Percentiles rank a stretch among this genome's conserved stretches.
phyloP scores from a whole-genome alignment of 108 stramenopile species.

The Nitzschia inconspicua region DNA sequence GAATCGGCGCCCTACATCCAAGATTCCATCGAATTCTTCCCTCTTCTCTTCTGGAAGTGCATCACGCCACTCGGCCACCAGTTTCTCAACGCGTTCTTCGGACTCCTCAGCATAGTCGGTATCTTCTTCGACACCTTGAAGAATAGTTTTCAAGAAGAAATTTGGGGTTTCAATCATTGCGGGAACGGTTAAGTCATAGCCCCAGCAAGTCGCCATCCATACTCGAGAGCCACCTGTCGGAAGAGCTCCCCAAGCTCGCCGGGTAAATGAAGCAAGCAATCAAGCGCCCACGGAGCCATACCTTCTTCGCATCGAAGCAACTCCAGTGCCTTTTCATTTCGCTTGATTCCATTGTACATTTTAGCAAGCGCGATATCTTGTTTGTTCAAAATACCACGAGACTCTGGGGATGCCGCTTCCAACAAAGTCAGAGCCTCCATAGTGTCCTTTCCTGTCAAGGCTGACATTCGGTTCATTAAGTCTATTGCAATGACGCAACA shows the following conservation, averaged over 20 bases:
- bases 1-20: conserved; percentile 15
- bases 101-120: background rate
- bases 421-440: conserved; percentile 8
- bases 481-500: no score
- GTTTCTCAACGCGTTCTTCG: conserved; percentile 1
- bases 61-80: conserved; percentile 11
- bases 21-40: conserved; percentile 22
- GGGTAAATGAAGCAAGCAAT: conserved; percentile 8
- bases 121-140: conserved; percentile 12
- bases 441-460: conserved; percentile 5
- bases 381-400: conserved; percentile 3
- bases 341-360: conserved; percentile 3
- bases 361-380: conserved; percentile 6
- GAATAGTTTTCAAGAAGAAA: conserved; percentile 20
- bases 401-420: conserved; percentile 10
- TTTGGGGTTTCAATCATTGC: conserved; percentile 22
- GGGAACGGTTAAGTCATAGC: conserved; percentile 15
- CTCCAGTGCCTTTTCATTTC: conserved; percentile 1
- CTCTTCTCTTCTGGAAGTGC: conserved; percentile 18
- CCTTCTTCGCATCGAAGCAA: conserved; percentile 6
- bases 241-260: conserved; percentile 4
- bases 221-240: conserved; percentile 6
- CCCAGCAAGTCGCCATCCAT: conserved; percentile 26
- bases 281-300: conserved; percentile 1
- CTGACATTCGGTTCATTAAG: conserved; percentile 12